Conservation (phyloP, 352 stramenopile genomes). For the Pythium chondricola region DNA sequence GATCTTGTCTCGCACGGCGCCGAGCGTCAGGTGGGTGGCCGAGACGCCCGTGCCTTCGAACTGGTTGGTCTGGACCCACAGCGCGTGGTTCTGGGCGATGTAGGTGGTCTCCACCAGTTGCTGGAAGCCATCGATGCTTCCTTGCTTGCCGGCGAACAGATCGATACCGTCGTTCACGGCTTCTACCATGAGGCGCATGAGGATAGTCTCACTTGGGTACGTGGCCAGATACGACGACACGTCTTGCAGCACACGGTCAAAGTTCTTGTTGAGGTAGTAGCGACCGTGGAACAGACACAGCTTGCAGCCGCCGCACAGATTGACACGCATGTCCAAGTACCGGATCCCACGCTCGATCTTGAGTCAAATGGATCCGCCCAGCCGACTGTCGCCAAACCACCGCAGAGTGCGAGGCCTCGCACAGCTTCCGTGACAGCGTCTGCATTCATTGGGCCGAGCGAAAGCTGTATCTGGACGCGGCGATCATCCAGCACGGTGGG, state of each 20-base stretch:
- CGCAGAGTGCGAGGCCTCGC: too few species aligned
- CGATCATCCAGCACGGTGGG: too few species aligned
- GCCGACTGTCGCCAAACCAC: too few species aligned
- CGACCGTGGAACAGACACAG: conserved; percentile 14
- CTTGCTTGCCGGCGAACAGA: too few species aligned
- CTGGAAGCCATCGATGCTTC: conserved; percentile 5
- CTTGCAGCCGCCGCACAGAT: conserved; percentile 6
- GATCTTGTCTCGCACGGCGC: conserved; percentile 3
- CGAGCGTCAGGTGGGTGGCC: not conserved
- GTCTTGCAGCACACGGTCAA: conserved; percentile 4
- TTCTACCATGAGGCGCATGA: conserved; percentile 6
- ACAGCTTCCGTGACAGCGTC: too few species aligned
- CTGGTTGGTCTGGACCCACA: not conserved
- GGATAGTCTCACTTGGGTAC: conserved; percentile 1
- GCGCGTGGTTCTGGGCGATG: not conserved
- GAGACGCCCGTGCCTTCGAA: too few species aligned
- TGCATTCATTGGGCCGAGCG: too few species aligned
- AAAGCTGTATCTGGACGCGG: too few species aligned
- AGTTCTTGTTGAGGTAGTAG: conserved; percentile 4
- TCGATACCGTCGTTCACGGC: too few species aligned
- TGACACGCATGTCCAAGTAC: conserved; percentile 9
- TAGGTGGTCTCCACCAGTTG: conserved; percentile 11
- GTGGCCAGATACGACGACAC: conserved; percentile 1
- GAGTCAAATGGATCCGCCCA: too few species aligned
- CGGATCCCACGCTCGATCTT: too few species aligned